Base-by-base conservation (phyloP, 2,329 filamentous ascomycete species). In the Alternaria atra region DNA sequence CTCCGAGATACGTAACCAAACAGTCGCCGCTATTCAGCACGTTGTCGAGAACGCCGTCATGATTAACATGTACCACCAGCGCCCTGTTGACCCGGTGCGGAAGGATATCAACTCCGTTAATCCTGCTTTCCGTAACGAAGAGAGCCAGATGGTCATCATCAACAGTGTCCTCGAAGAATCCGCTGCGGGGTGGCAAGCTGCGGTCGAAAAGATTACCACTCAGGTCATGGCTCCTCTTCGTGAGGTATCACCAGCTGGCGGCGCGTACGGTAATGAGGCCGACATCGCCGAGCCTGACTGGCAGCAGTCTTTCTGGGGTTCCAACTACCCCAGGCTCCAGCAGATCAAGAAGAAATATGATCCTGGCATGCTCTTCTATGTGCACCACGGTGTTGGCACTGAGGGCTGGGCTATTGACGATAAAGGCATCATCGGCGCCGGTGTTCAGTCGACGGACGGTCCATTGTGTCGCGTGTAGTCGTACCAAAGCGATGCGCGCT, bases 291-390 rank as follows among this genome's bases (percentile, higher is more conserved):
- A 82, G 64, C 74, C 79, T 5, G 63, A 75, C 27, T 82, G 78
- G 67, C 76, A 81, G 58, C 27, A 73, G 20, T 68, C 75, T 6
- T 83, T 81, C 64, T 82, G 77, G 75, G 81, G 80, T 6, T 56
- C 58, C 13, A 73, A 76, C 50, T 77, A 77, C 52, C 61, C 66
- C 2, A 56, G 65, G 30, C 63, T 77, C 15, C 29, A 68, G 51
- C 55, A 62, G 51, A 60, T 76, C 55, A 77, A 78, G 67, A 64
- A 71, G 57, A 68, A 69, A 51, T 69, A 66, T 60, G 74, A 78
- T 52, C 73, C 73, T 3, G 66, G 58, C 12, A 75, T 69, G 43
- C 37, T 78, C 37, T 78, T 79, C 63, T 78, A 76, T 47, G 72
- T 73, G 12, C 64, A 70, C 42, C 67, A 73, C 46, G 73, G 70